A percentile compares a stretch with the other conserved stretches of the same genome.
phyloP scores from a whole-genome alignment of 1,139 yeast species.

The Ashbya aceris region DNA sequence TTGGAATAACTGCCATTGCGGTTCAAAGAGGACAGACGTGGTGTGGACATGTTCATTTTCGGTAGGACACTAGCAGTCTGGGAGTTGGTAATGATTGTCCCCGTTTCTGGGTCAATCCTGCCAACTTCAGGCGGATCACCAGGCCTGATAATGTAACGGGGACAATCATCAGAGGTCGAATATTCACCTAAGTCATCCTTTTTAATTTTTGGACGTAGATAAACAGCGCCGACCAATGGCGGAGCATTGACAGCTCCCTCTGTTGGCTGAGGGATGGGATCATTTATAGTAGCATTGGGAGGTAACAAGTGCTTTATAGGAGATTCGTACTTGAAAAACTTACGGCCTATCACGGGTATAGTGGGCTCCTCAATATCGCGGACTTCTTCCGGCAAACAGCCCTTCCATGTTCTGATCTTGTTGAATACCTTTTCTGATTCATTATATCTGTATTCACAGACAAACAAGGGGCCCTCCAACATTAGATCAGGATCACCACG shows the following conservation, averaged over 20 bases:
- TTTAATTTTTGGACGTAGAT: constrained; percentile 60
- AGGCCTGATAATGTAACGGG: constrained; percentile 46
- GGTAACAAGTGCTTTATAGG: constrained; percentile 76
- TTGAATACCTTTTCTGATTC: constrained; percentile 85
- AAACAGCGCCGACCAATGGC: constrained; percentile 86
- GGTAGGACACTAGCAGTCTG: constrained; percentile 18
- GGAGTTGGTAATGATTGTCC: constrained; percentile 22
- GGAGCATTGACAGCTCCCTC: constrained; percentile 78
- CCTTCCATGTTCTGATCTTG: constrained; percentile 96
- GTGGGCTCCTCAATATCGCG: constrained; percentile 82
- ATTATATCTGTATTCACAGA: constrained; percentile 91
- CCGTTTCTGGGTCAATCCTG: constrained; percentile 27
- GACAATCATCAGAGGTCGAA: constrained; percentile 49
- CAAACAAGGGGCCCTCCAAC: constrained; percentile 72
- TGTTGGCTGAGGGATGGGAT: constrained; percentile 75
- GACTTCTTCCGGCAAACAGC: constrained; percentile 94
- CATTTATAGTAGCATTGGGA: constrained; percentile 57
- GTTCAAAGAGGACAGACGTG: constrained; percentile 18
- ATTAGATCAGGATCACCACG: constrained; percentile 91
- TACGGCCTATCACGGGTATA: constrained; percentile 44
- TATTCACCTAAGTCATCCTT: constrained; percentile 76
- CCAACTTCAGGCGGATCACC: constrained; percentile 32
- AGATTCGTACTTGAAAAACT: constrained; percentile 68
- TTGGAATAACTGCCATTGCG: constrained; percentile 9
- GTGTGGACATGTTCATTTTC: constrained; percentile 15